Evolutionary conservation across 2,329 filamentous ascomycete species (phyloP).

Genomic region (Microdochium trichocladiopsis): DNA sequence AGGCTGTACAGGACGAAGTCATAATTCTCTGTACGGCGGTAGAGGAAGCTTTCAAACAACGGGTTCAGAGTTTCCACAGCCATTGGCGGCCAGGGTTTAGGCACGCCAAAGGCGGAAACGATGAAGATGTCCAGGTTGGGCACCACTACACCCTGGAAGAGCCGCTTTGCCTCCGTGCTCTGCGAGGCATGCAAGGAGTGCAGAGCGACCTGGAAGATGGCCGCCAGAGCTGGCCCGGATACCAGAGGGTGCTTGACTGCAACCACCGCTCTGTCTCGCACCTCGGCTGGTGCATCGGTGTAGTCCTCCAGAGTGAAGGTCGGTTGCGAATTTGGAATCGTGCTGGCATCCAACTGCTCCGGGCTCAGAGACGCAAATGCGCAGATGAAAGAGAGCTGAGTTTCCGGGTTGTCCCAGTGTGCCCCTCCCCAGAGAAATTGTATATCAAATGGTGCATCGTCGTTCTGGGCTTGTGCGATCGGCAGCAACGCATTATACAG

Average conservation of each 20-base stretch:
- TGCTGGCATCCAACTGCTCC: conserved; percentile 73
- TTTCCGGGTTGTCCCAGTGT: conserved; percentile 76
- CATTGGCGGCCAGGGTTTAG: conserved; percentile 68
- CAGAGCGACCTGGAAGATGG: conserved; percentile 59
- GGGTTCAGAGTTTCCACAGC: conserved; percentile 70
- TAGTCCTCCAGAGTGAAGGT: conserved; percentile 64
- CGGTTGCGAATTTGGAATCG: conserved; percentile 72
- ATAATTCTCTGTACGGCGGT: conserved; percentile 69
- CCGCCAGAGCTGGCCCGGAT: conserved; percentile 74
- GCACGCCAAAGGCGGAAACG: conserved; percentile 69
- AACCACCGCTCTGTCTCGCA: conserved; percentile 44
- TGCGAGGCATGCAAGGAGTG: conserved; percentile 55
- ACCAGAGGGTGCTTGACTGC: conserved; percentile 82
- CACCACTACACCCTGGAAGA: conserved; percentile 61
- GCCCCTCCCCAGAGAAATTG: conserved; percentile 81
- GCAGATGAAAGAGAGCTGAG: conserved; percentile 88
- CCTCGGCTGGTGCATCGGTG: conserved; percentile 36
- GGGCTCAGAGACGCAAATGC: conserved; percentile 74
- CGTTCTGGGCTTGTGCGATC: conserved; percentile 50
- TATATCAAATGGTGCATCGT: conserved; percentile 64
- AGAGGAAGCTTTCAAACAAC: conserved; percentile 76
- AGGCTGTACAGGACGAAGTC: conserved; percentile 87
- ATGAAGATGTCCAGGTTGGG: conserved; percentile 75
- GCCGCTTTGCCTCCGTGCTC: conserved; percentile 54
- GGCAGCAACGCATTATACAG: conserved; percentile 75